A percentile compares a stretch with the other conserved stretches of the same genome.
phyloP scores from a whole-genome alignment of 1,284 basidiomycete species.

The Heliocybe sulcata region DNA sequence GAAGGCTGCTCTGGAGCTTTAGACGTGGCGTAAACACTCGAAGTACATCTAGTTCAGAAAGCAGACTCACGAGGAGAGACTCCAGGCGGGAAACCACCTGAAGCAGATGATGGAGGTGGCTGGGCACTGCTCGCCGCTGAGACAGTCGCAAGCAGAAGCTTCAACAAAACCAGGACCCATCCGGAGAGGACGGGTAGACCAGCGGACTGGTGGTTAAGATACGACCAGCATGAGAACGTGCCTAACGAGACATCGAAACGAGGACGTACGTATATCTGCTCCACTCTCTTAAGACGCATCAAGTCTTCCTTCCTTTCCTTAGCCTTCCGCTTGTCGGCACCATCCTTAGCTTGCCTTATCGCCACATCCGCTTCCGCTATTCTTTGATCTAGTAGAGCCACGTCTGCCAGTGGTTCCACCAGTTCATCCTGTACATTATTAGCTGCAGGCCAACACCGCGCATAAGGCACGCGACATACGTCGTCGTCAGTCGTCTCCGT shows the following conservation, averaged over 20 bases:
- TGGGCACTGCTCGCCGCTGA: conserved; percentile 63
- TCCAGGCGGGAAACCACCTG: conserved; percentile 61
- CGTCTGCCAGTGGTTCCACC: conserved; percentile 56
- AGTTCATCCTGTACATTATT: conserved; percentile 38
- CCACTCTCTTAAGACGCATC: conserved; percentile 79
- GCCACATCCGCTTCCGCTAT: conserved; percentile 61
- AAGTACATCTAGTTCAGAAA: not conserved
- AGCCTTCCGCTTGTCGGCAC: conserved; percentile 52
- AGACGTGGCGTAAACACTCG: conserved; percentile 8
- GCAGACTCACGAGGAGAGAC: conserved; percentile 55
- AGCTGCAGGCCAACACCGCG: not conserved
- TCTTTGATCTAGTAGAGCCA: conserved; percentile 63
- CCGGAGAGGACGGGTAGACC: conserved; percentile 79
- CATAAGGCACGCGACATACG: conserved; percentile 22
- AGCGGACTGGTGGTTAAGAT: conserved; percentile 42
- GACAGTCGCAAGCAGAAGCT: conserved; percentile 83
- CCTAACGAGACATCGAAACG: not conserved
- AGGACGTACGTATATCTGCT: conserved; percentile 81
- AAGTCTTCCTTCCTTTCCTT: conserved; percentile 72
- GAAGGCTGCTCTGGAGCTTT: conserved; percentile 56
- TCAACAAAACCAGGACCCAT: conserved; percentile 86
- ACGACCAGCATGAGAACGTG: conserved; percentile 1
- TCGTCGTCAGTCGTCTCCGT: conserved; percentile 20
- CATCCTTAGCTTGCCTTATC: conserved; percentile 45
- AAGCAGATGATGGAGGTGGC: conserved; percentile 51